A percentile compares a stretch with the other conserved stretches of the same genome.
Evolutionary conservation across 371 early-diverging fungal genomes (phyloP).

Genomic region (Mortierella sp.): DNA sequence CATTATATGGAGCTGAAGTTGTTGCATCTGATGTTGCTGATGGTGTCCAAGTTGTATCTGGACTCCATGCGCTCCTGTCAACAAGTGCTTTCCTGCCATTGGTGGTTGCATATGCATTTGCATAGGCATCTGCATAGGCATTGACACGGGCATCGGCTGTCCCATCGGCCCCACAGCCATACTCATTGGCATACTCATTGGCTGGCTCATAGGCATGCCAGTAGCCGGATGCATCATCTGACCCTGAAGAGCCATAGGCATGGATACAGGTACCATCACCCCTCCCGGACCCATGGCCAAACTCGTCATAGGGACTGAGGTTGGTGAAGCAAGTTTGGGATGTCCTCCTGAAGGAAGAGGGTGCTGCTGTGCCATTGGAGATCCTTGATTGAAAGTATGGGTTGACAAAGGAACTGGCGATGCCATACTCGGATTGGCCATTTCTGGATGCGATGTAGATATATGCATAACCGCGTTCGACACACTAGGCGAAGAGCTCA

Average conservation of each 20-base stretch:
- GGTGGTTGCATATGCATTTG: constrained; percentile 23
- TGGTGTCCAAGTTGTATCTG: constrained; percentile 40
- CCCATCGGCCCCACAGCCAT: constrained; percentile 18
- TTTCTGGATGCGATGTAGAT: constrained; percentile 8
- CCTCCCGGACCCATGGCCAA: too few species aligned
- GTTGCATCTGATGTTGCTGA: constrained; percentile 16
- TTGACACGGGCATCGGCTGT: constrained; percentile 28
- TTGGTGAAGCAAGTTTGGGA: too few species aligned
- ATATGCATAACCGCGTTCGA: constrained; percentile 13
- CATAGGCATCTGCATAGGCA: constrained; percentile 35
- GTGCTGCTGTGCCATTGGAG: neutral
- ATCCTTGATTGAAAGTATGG: neutral
- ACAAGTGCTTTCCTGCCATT: constrained; percentile 28
- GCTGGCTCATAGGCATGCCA: constrained; percentile 13
- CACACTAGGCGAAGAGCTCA: constrained; percentile 32
- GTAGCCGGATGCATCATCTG: too few species aligned
- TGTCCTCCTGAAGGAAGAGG: constrained; percentile 7
- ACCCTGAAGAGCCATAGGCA: too few species aligned
- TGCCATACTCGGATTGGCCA: constrained; percentile 13
- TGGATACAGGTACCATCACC: too few species aligned
- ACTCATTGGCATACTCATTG: constrained; percentile 31
- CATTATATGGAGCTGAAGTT: constrained; percentile 10
- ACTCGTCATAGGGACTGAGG: too few species aligned
- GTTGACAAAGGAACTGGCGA: constrained; percentile 19
- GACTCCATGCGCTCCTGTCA: constrained; percentile 40